Percentiles rank a stretch among this genome's conserved stretches.
These are phyloP conservation scores for Penicillium arizonense DNA, from an alignment of 495 filamentous ascomycete species.

Conservation along the genomic window DNA sequence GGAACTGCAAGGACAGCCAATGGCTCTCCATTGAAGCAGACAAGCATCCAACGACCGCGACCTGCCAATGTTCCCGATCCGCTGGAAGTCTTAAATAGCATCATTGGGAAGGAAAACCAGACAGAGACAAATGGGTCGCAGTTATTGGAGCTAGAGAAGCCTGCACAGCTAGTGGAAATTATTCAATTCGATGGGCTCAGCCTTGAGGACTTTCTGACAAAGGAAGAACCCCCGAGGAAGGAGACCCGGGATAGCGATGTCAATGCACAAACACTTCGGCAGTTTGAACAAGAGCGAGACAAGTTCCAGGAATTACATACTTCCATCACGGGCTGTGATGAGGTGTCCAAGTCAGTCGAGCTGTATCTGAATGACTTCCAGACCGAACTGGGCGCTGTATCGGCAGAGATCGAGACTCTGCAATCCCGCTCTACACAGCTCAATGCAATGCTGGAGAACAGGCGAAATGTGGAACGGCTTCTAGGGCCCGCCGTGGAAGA, in stretches of 20 bases:
- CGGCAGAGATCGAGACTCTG: slow-evolving; percentile 89
- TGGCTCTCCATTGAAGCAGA: slow-evolving; percentile 62
- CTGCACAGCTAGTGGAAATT: slow-evolving; percentile 52
- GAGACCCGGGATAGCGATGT: slow-evolving; percentile 45
- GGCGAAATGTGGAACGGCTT: slow-evolving; percentile 82
- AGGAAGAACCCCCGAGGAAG: slow-evolving; percentile 32
- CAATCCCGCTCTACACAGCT: slow-evolving; percentile 81
- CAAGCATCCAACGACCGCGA: slow-evolving; percentile 40
- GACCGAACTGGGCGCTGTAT: slow-evolving; percentile 85
- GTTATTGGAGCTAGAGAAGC: slow-evolving; percentile 26
- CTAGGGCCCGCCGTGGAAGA: slow-evolving; percentile 91
- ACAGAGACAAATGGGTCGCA: slow-evolving; percentile 15
- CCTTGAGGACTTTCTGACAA: slow-evolving; percentile 66
- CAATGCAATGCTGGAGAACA: slow-evolving; percentile 85
- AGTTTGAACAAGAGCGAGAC: slow-evolving; percentile 83
- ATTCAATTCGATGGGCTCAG: slow-evolving; percentile 78
- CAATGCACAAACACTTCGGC: slow-evolving; percentile 68
- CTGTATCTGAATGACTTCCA: slow-evolving; percentile 88
- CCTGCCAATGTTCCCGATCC: slow-evolving; percentile 65
- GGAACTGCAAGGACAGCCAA: slow-evolving; percentile 59
- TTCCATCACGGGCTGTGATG: slow-evolving; percentile 86
- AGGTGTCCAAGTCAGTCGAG: slow-evolving; percentile 91
- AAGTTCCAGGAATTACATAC: slow-evolving; percentile 90
- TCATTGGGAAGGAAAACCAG: slow-evolving; percentile 57
- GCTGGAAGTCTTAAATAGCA: slow-evolving; percentile 64